Evolutionary conservation across 2,329 filamentous ascomycete species (phyloP), one percentile per base, ranked within the genome.

Genomic region (Bimuria novae-zelandiae): DNA sequence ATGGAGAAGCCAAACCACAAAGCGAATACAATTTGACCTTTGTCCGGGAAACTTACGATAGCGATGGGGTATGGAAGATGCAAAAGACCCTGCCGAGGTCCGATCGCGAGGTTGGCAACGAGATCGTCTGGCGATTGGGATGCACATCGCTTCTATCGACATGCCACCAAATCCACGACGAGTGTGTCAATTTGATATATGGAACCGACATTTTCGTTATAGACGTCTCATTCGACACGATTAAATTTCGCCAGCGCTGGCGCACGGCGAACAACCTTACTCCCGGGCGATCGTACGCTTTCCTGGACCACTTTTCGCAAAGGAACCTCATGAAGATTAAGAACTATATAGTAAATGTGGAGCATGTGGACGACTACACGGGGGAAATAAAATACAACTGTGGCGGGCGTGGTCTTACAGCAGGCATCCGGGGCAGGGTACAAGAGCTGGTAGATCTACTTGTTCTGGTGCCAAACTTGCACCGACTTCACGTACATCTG

Each of bases 341-440:
- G 60, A 68, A 73, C 25, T 75, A 77, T 30, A 51, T 78, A 36
- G 62, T 81, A 7, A 75, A 74, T 41, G 70, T 81, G 2, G 76
- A 80, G 63, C 75, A 76, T 47, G 75, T 80, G 22, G 79, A 81
- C 58, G 70, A 72, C 35, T 80, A 80, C 48, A 79, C 76, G 0
- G 79, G 77, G 3, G 79, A 79, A 78, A 77, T 80, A 54, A 81
- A 80, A 59, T 80, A 76, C 60, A 80, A 81, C 57, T 77, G 76
- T n/a, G 69, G 73, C 1, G 79, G 77, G 0, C 63, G 70, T 22
- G 77, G 77, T 0, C 57, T 81, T 32, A 72, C 73, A 2, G 73
- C 75, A 23, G 77, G 78, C 0, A 64, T 81, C 23, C 55, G 67
- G 21, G 61, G 64, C 17, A 76, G 76, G 48, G 75, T 80, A 16